Evolutionary conservation across 805 yeast genomes (phyloP), one percentile per base, ranked within the genome.

Genomic region (Ogataea pignaliae): DNA sequence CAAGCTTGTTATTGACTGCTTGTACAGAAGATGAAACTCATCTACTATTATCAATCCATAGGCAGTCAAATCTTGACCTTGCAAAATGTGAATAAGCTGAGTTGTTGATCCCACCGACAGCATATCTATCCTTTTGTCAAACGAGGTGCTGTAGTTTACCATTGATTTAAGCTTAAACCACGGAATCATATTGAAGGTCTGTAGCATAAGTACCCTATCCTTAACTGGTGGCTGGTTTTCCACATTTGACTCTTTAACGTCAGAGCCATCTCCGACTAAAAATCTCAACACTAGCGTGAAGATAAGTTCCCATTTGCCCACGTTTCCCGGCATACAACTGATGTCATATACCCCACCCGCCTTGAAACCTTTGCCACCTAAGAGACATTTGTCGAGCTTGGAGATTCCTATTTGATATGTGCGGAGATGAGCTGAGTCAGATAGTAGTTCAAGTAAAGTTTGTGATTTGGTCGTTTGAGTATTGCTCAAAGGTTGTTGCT

Each of bases 271-370:
- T 11, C 29, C 38, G 28, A 18, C 8, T 14, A 29, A 36, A 34
- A 29, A 44, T 21, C 42, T 40, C 29, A 50, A 13, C 26, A 60
- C 44, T 3, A 55, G 28, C 15, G 47, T 47, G 34, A 57, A 59
- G 8, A 60, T 3, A 1, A 60, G 29, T 30, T 61, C 62, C 59
- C 62, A 60, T 29, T 56, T 52, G 2, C 61, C 65, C 9, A 54
- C 47, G 15, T 51, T 50, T 0, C 65, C 66, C 12, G 63, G 57
- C 6, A 54, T 43, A 21, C 55, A 50, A n/a, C 57, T 51, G 8
- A 63, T 31, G 41, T 63, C 65, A 40, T 63, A 61, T 8, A 63
- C 36, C 8, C 56, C 52, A 2, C 55, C 50, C 18, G 41, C 45
- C 29, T 43, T 41, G 35, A 60, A 53, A 3, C 65, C 65, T 8